Evolutionary conservation across 2,329 filamentous ascomycete genomes (phyloP).

Genomic region (Phialemoniopsis sp.): DNA sequence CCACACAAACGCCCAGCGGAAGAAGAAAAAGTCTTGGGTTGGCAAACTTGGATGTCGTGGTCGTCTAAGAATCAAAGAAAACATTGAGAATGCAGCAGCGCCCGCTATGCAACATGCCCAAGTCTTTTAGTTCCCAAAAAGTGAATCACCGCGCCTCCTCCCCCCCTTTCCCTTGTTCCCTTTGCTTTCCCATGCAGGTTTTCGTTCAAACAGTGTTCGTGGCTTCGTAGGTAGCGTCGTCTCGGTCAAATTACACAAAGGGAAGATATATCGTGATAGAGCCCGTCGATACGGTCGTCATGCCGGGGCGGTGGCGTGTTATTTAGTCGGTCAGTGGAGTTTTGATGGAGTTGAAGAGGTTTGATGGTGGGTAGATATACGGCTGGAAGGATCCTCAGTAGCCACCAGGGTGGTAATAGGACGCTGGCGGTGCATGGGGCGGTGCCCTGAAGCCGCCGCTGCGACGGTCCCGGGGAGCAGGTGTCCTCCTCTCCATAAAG

Average conservation of each 20-base stretch:
- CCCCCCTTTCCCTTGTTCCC: not conserved
- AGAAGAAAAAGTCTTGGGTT: too few relatives aligned
- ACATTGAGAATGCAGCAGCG: conserved; percentile 9
- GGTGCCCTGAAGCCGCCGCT: conserved; percentile 13
- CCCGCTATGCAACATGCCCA: conserved; percentile 1
- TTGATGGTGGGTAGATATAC: not conserved
- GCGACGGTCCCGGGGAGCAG: conserved; percentile 20
- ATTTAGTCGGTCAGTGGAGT: too few relatives aligned
- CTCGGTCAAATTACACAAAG: too few relatives aligned
- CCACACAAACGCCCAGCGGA: too few relatives aligned
- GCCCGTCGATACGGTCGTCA: too few relatives aligned
- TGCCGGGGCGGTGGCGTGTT: too few relatives aligned
- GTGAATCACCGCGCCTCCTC: too few relatives aligned
- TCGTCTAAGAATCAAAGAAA: conserved; percentile 2
- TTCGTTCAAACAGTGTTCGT: not conserved
- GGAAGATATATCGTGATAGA: too few relatives aligned
- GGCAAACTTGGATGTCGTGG: too few relatives aligned
- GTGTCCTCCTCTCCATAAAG: conserved; percentile 31
- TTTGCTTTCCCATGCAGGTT: not conserved
- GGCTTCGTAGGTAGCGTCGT: not conserved
- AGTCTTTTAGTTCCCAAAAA: not conserved
- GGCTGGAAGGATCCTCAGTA: not conserved
- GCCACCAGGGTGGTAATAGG: too few relatives aligned
- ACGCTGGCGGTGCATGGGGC: conserved; percentile 13
- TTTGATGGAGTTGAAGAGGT: too few relatives aligned